phyloP scores from a whole-genome alignment of 441 rosid species.

The Syzygium syzygioides region DNA sequence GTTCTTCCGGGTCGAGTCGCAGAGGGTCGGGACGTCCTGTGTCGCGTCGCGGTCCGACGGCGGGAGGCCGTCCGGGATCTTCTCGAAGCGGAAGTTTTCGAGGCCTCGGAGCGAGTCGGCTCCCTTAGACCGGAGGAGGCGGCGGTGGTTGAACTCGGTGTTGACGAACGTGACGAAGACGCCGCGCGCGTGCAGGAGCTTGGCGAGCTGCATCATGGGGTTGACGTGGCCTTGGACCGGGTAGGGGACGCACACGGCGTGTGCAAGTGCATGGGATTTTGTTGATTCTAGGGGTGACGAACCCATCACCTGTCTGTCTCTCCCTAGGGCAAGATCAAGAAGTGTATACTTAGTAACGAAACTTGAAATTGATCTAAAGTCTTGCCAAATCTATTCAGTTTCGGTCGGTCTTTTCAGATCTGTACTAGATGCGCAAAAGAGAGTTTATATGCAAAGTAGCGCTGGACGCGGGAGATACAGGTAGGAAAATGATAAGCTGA shows the following conservation, averaged over 20 bases:
- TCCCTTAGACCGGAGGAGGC: slow-evolving; percentile 3
- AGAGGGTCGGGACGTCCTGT: background rate
- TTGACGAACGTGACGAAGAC: slow-evolving; percentile 19
- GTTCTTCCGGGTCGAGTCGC: slow-evolving; percentile 7
- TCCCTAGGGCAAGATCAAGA: slow-evolving; percentile 4
- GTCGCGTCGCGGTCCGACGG: background rate
- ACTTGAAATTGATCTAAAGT: slow-evolving; percentile 25
- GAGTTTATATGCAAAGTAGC: background rate
- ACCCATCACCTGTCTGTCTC: background rate
- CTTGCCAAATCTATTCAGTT: background rate
- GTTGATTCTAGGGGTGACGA: background rate
- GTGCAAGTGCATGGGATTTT: background rate
- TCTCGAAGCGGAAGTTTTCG: slow-evolving; percentile 3
- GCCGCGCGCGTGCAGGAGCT: slow-evolving; percentile 17
- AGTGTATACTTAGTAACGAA: slow-evolving; percentile 17
- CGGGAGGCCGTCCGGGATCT: slow-evolving; percentile 5
- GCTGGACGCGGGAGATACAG: background rate
- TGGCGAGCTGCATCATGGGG: slow-evolving; percentile 25
- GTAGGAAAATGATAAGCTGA: no score
- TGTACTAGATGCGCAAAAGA: background rate
- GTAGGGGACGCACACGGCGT: slow-evolving; percentile 21
- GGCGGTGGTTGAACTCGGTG: slow-evolving; percentile 9
- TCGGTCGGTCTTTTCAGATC: background rate
- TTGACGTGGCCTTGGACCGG: slow-evolving; percentile 32
- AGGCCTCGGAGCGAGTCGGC: background rate